phyloP scores from a whole-genome alignment of 2,329 filamentous ascomycete species.

The Microsporum audouinii region DNA sequence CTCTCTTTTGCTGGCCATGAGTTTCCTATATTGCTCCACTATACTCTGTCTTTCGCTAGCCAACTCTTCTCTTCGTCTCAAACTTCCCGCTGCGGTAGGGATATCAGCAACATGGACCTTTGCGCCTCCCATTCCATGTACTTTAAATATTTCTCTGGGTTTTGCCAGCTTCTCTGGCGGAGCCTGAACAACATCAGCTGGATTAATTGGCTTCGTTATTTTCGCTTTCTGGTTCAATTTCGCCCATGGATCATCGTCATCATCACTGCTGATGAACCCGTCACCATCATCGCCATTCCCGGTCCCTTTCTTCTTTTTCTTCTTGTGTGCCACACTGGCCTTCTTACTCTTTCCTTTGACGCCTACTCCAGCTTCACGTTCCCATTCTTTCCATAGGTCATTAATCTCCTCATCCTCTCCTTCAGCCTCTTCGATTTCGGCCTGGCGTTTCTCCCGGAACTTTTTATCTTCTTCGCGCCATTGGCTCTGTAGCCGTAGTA shows the following conservation, averaged over 20 bases:
- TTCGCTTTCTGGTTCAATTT: slow-evolving; percentile 54
- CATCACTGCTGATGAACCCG: slow-evolving; percentile 32
- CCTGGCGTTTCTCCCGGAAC: slow-evolving; percentile 62
- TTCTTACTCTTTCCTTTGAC: slow-evolving; percentile 46
- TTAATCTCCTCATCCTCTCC: slow-evolving; percentile 52
- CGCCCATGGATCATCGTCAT: slow-evolving; percentile 64
- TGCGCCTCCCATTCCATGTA: slow-evolving; percentile 46
- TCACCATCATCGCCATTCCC: slow-evolving; percentile 24
- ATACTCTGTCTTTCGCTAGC: slow-evolving; percentile 57
- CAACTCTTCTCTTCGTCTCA: slow-evolving; percentile 61
- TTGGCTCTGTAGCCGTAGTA: slow-evolving; percentile 48
- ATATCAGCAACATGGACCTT: slow-evolving; percentile 57
- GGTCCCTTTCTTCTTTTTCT: slow-evolving; percentile 34
- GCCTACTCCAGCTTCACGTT: slow-evolving; percentile 42
- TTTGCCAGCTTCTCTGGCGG: slow-evolving; percentile 61
- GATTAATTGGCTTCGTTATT: slow-evolving; percentile 25
- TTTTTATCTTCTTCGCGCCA: slow-evolving; percentile 46
- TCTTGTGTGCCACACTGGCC: slow-evolving; percentile 51
- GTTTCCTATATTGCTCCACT: slow-evolving; percentile 60
- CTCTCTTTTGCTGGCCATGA: slow-evolving; percentile 50
- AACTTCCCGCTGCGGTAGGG: slow-evolving; percentile 56
- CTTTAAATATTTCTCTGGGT: slow-evolving; percentile 52
- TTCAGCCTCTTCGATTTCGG: slow-evolving; percentile 58
- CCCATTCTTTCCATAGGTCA: slow-evolving; percentile 53
- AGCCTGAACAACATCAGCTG: slow-evolving; percentile 52